A percentile compares a stretch with the other conserved stretches of the same genome.
Evolutionary conservation across 352 stramenopile species (phyloP).

Genomic region (Phytophthora ohioensis): DNA sequence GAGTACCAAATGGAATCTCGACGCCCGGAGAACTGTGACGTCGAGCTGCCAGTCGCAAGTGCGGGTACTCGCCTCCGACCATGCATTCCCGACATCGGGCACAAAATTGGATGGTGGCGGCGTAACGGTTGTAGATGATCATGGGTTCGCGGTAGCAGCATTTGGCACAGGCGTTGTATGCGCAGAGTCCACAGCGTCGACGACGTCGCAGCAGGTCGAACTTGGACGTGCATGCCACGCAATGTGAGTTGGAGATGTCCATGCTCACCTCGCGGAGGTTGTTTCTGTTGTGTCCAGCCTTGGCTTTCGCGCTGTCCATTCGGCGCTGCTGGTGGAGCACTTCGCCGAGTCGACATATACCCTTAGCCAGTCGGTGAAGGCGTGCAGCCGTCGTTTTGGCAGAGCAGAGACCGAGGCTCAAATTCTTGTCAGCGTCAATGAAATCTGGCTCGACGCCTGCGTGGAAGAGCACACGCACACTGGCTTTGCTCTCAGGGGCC

Average conservation of each 20-base stretch:
- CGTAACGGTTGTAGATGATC: slow-evolving; percentile 51
- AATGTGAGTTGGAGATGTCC: slow-evolving; percentile 44
- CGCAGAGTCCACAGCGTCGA: slow-evolving; percentile 45
- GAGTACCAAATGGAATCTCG: slow-evolving; percentile 17
- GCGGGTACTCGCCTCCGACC: slow-evolving; percentile 45
- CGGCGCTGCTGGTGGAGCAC: slow-evolving; percentile 35
- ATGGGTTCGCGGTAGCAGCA: slow-evolving; percentile 48
- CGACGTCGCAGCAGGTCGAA: slow-evolving; percentile 40
- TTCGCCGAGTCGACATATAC: slow-evolving; percentile 41
- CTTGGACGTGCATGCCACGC: slow-evolving; percentile 46
- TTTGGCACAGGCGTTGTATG: slow-evolving; percentile 45
- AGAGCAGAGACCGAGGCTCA: slow-evolving; percentile 29
- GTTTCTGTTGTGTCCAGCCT: not conserved
- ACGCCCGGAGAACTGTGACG: slow-evolving; percentile 44
- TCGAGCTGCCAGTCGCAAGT: slow-evolving; percentile 41
- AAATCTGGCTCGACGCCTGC: slow-evolving; percentile 28
- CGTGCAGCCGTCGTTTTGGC: slow-evolving; percentile 37
- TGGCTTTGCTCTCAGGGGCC: slow-evolving; percentile 32
- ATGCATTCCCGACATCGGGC: slow-evolving; percentile 48
- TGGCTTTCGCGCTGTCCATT: slow-evolving; percentile 18
- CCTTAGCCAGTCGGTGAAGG: slow-evolving; percentile 38
- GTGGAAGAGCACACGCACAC: slow-evolving; percentile 42
- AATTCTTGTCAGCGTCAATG: slow-evolving; percentile 8
- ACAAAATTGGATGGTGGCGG: slow-evolving; percentile 46
- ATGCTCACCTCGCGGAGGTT: slow-evolving; percentile 9